Evolutionary conservation across 2,329 filamentous ascomycete species (phyloP).

Genomic region (Fusarium tanahbumbuense): DNA sequence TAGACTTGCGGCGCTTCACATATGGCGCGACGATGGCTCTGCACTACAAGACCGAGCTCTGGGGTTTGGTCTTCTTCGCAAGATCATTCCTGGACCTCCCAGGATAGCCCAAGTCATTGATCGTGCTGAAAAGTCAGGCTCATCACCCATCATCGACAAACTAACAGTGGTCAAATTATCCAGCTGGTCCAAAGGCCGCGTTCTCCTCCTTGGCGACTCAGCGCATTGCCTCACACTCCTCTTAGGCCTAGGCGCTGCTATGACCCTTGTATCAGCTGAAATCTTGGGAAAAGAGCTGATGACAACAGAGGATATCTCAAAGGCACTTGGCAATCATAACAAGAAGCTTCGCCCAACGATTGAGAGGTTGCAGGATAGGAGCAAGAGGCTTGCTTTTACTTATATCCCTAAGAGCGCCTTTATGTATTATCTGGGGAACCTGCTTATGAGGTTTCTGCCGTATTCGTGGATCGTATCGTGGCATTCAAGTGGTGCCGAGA

Average conservation of each 20-base stretch:
- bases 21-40: neutral
- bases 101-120: neutral
- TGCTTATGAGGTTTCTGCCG: neutral
- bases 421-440: neutral
- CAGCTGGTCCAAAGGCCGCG: neutral
- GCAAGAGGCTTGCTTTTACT: neutral
- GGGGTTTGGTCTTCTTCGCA: neutral
- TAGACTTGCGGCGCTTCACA: neutral
- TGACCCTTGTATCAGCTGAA: neutral
- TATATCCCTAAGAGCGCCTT: neutral
- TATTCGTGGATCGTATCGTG: neutral
- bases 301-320: rapidly evolving
- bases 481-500: neutral
- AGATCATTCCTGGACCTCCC: neutral
- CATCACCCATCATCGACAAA: neutral
- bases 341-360: neutral
- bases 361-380: neutral
- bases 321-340: neutral
- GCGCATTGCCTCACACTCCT: neutral
- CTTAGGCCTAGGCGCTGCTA: neutral
- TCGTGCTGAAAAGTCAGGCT: neutral
- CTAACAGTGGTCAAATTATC: neutral
- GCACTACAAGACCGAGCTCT: neutral
- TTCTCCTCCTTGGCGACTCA: neutral
- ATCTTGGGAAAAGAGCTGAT: rapidly evolving